phyloP scores from a whole-genome alignment of 2,329 filamentous ascomycete genomes.

The Colletotrichum sansevieriae region DNA sequence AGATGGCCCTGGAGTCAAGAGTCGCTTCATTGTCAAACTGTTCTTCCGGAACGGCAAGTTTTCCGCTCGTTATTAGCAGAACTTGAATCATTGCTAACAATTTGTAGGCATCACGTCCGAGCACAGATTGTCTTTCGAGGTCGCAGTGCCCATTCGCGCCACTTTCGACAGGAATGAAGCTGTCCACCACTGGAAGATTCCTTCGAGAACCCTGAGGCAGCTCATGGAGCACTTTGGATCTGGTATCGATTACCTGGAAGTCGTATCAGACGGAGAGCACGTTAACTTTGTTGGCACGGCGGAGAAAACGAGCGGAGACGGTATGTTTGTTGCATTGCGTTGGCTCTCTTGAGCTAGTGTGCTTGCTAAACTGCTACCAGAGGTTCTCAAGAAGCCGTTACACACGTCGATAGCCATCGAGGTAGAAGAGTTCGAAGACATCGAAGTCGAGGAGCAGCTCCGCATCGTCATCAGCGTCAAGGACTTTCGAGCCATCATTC shows the following conservation, averaged over 20 bases:
- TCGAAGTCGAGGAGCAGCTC: conserved; percentile 79
- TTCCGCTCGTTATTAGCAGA: too few species aligned
- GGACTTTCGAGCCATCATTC: conserved; percentile 83
- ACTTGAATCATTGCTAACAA: background rate
- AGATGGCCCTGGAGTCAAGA: conserved; percentile 77
- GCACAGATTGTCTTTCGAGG: conserved; percentile 81
- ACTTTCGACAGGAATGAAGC: conserved; percentile 78
- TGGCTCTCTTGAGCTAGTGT: background rate
- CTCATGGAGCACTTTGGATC: conserved; percentile 85
- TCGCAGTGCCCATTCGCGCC: conserved; percentile 79
- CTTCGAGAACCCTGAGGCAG: conserved; percentile 77
- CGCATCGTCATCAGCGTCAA: conserved; percentile 87
- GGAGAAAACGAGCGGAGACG: conserved; percentile 78
- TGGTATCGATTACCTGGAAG: conserved; percentile 84
- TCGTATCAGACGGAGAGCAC: conserved; percentile 79
- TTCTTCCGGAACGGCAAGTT: conserved; percentile 76
- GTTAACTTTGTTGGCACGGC: conserved; percentile 86
- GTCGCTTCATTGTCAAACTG: conserved; percentile 80
- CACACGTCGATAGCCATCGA: conserved; percentile 85
- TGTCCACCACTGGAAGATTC: conserved; percentile 79
- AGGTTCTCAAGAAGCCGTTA: conserved; percentile 82
- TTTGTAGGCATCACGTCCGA: conserved; percentile 77
- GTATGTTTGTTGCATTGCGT: conserved; percentile 45
- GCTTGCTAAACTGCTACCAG: conserved; percentile 54
- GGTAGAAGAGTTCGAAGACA: conserved; percentile 81